Base-by-base conservation (phyloP, 2,329 filamentous ascomycete species). In the Xylaria sp. region DNA sequence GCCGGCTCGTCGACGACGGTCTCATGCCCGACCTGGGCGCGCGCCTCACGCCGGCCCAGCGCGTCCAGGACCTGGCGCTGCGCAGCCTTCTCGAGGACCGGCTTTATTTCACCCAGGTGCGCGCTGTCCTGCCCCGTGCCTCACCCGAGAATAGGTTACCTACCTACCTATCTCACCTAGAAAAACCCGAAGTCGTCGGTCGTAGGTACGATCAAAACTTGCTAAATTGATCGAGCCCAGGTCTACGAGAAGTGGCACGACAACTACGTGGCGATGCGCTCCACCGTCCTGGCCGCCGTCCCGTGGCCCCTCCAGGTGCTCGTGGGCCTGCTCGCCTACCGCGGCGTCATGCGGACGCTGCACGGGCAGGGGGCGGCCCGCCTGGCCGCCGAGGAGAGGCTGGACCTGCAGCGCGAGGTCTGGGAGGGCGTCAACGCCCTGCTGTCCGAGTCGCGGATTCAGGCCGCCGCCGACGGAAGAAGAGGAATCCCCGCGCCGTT, bases 221-320 rank as follows among this genome's bases (percentile, higher is more conserved):
- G n/a, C n/a, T n/a, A n/a, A n/a, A n/a, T n/a, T n/a, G n/a, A n/a
- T n/a, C n/a, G n/a, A n/a, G n/a, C n/a, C n/a, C 49, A 79, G 75
- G 66, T 58, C 1, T 72, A 75, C 39, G 84, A 88, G 69, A 73
- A 77, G 56, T 88, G 84, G 84, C 65, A 76, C 2, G 71, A 82
- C 51, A 85, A 87, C 64, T 87, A 82, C 71, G 77, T 82, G 54
- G 67, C 71, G 13, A 86, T 85, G 82, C 79, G 84, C 16, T 75
- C 77, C 46, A 70, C 79, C 37, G 69, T 77, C 0, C 71, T 88
- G 6, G 69, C 64, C 8, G 49, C 74, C 0, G 56, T 86, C 1
- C 79, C 83, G 0, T 87, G 78, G 63, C 79, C 78, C 0, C 37
- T 83, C 0, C 79, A 77, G 11, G 55, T 80, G 0, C 2, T 85